These are phyloP conservation scores for Lentinula novae-zelandiae DNA, from an alignment of 1,284 basidiomycete genomes.

Conservation along the genomic window DNA sequence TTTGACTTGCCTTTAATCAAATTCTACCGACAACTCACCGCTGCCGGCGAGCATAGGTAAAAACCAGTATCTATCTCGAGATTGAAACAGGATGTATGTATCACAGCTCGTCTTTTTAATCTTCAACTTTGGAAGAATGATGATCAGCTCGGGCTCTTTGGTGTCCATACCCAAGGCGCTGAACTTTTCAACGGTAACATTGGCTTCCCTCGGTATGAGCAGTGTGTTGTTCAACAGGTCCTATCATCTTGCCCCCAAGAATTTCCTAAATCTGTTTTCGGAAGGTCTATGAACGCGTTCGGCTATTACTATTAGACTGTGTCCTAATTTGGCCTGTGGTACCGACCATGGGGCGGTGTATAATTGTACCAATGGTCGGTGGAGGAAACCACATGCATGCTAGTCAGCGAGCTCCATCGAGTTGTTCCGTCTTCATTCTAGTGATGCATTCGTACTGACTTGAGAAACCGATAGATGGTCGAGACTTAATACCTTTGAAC, in stretches of 20 bases:
- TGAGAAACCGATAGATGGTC: too few species aligned
- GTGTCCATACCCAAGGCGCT: background rate
- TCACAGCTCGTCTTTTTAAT: background rate
- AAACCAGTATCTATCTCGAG: background rate
- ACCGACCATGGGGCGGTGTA: background rate
- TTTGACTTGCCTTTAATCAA: background rate
- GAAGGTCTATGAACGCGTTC: background rate
- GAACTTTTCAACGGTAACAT: background rate
- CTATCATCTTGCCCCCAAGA: background rate
- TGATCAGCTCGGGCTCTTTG: background rate
- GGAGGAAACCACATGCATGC: too few species aligned
- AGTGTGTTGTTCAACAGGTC: background rate
- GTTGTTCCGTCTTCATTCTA: too few species aligned
- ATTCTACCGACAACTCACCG: constrained; percentile 7
- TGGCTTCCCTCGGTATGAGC: background rate
- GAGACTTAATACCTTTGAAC: too few species aligned
- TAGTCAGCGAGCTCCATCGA: too few species aligned
- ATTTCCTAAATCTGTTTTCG: background rate
- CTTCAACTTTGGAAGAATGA: background rate
- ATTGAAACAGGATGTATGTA: background rate
- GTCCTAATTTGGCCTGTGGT: background rate
- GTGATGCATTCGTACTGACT: too few species aligned
- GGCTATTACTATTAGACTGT: background rate
- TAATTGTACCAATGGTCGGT: too few species aligned
- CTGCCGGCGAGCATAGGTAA: background rate